These are phyloP conservation scores for Aspergillus fructus DNA, from an alignment of 2,329 filamentous ascomycete species.

Conservation along the genomic window DNA sequence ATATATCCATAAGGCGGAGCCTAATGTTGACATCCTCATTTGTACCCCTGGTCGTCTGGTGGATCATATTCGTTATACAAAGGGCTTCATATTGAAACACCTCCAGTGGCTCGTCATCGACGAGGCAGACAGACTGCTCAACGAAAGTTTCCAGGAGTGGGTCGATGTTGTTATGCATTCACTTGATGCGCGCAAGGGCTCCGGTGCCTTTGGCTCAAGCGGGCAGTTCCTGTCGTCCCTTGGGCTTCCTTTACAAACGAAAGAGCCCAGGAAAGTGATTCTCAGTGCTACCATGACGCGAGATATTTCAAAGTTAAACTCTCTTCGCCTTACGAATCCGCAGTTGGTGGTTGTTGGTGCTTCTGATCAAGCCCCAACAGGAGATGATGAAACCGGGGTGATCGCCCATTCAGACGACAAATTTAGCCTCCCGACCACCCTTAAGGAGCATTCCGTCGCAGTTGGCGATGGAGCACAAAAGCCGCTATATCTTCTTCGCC, in stretches of 20 bases:
- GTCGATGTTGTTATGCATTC: constrained; percentile 65
- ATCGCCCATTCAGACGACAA: constrained; percentile 29
- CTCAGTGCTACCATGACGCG: constrained; percentile 90
- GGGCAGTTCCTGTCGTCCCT: constrained; percentile 33
- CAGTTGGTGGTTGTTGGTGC: constrained; percentile 74
- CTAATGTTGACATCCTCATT: constrained; percentile 82
- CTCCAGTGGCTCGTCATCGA: constrained; percentile 89
- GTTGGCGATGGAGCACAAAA: constrained; percentile 70
- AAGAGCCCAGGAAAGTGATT: constrained; percentile 71
- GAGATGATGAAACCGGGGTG: constrained; percentile 22
- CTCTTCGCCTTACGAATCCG: constrained; percentile 70
- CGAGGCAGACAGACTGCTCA: constrained; percentile 87
- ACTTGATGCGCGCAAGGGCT: constrained; percentile 55
- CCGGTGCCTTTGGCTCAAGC: constrained; percentile 47
- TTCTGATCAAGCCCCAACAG: constrained; percentile 25
- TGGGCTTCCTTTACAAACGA: constrained; percentile 40
- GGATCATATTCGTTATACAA: constrained; percentile 82
- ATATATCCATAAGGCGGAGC: constrained; percentile 65
- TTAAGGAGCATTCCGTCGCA: constrained; percentile 67
- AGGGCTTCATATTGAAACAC: constrained; percentile 74
- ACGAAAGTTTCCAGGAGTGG: constrained; percentile 93
- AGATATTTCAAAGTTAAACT: constrained; percentile 76
- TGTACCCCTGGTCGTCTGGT: constrained; percentile 90
- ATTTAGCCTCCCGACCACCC: constrained; percentile 61
- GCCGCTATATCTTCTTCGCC: constrained; percentile 78